Evolutionary conservation across 345 rosid genomes (phyloP).

Genomic region (Chamaenerion angustifolium): DNA sequence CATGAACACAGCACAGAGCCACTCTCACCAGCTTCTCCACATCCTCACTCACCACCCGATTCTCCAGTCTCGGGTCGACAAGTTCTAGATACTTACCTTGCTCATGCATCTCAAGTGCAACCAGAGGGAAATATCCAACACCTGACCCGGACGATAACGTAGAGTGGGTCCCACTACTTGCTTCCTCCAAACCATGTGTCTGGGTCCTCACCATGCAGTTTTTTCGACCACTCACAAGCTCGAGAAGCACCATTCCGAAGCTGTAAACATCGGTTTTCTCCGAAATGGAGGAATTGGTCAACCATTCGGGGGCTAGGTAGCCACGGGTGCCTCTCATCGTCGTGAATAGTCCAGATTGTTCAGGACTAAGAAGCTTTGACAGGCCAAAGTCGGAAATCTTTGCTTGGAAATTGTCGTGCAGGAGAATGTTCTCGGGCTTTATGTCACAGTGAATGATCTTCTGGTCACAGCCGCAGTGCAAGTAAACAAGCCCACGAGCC

Average conservation of each 20-base stretch:
- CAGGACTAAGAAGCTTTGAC: slow-evolving; percentile 50
- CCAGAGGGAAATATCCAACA: slow-evolving; percentile 56
- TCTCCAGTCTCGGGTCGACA: slow-evolving; percentile 66
- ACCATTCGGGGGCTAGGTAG: slow-evolving; percentile 79
- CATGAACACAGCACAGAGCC: slow-evolving; percentile 68
- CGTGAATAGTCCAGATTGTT: slow-evolving; percentile 57
- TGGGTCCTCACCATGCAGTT: slow-evolving; percentile 35
- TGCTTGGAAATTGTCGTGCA: slow-evolving; percentile 50
- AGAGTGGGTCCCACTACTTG: slow-evolving; percentile 21
- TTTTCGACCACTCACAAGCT: slow-evolving; percentile 63
- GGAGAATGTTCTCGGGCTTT: slow-evolving; percentile 64
- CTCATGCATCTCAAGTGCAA: slow-evolving; percentile 84
- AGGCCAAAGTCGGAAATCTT: slow-evolving; percentile 69
- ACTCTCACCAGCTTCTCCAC: slow-evolving; percentile 39
- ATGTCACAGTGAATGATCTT: slow-evolving; percentile 66
- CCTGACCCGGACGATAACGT: slow-evolving; percentile 23
- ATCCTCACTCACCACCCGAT: slow-evolving; percentile 44
- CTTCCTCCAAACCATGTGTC: slow-evolving; percentile 28
- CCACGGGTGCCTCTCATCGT: slow-evolving; percentile 86
- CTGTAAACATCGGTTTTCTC: slow-evolving; percentile 82
- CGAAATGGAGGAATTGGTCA: slow-evolving; percentile 57
- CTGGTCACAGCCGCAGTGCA: slow-evolving; percentile 58
- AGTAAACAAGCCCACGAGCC: slow-evolving; percentile 69
- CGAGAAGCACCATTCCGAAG: slow-evolving; percentile 74
- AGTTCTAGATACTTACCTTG: slow-evolving; percentile 60